Percentiles rank a stretch among this genome's conserved stretches.
phyloP scores from a whole-genome alignment of 164 flowering plant species.

The Nymphaea thermarum region DNA sequence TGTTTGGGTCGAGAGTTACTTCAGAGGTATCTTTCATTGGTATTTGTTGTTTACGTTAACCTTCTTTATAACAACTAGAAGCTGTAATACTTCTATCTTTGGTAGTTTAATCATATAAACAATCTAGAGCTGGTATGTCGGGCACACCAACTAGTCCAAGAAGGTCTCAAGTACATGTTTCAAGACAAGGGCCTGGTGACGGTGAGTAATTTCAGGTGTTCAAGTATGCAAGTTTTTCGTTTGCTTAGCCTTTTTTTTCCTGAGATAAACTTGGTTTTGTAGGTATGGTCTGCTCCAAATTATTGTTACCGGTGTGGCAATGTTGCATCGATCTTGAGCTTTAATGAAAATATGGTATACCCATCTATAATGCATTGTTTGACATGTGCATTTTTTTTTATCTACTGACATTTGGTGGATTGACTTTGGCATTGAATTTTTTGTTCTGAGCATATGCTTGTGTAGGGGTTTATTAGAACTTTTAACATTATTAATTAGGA shows the following conservation, averaged over 20 bases:
- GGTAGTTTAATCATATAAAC: conserved; percentile 95
- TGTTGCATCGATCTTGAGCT: conserved; percentile 98
- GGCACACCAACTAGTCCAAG: conserved; percentile 99
- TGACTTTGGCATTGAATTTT: too few relatives aligned
- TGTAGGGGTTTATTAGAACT: too few relatives aligned
- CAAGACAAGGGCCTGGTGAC: conserved; percentile 99
- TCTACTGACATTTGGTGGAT: too few relatives aligned
- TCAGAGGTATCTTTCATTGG: conserved; percentile 52
- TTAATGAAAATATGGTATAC: conserved; percentile 86
- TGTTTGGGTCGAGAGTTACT: conserved; percentile 96
- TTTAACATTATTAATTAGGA: too few relatives aligned
- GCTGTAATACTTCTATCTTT: background rate
- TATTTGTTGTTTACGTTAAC: conserved; percentile 28
- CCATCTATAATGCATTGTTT: too few relatives aligned
- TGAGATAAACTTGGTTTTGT: conserved; percentile 13
- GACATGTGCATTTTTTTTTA: too few relatives aligned
- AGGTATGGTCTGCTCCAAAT: conserved; percentile 99
- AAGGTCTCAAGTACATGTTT: conserved; percentile 98
- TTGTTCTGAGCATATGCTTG: too few relatives aligned
- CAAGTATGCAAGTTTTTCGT: background rate
- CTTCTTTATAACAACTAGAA: too few relatives aligned
- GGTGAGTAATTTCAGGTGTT: conserved; percentile 25
- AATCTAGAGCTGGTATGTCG: conserved; percentile 94
- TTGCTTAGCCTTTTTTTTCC: background rate
- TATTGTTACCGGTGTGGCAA: conserved; percentile 99